Percentiles rank a stretch among this genome's conserved stretches.
phyloP scores from a whole-genome alignment of 208 protist genomes.

The Trypanosoma melophagium region DNA sequence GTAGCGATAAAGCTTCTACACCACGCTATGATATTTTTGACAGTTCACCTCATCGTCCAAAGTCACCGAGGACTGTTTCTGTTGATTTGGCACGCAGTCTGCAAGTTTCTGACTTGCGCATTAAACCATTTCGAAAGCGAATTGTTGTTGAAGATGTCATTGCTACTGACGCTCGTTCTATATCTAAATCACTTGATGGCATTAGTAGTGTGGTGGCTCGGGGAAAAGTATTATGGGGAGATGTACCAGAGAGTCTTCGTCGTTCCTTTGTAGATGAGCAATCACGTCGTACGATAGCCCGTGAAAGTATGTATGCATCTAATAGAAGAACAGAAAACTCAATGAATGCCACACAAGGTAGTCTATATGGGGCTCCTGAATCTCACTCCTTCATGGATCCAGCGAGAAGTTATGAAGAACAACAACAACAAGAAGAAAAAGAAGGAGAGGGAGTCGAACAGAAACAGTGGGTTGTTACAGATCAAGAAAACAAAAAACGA shows the following conservation, averaged over 20 bases:
- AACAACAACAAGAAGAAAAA: background rate
- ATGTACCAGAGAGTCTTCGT: conserved; percentile 45
- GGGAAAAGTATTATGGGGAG: conserved; percentile 59
- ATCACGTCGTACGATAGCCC: background rate
- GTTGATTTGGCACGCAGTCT: conserved; percentile 24
- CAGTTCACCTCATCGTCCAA: background rate
- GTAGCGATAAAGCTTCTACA: background rate
- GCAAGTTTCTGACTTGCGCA: conserved; percentile 16
- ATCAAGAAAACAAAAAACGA: background rate
- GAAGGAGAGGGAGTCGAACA: background rate
- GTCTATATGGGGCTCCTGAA: background rate
- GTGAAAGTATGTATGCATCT: conserved; percentile 3
- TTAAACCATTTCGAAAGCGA: conserved; percentile 11
- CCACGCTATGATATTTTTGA: background rate
- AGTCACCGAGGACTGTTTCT: conserved; percentile 2
- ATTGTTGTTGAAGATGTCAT: conserved; percentile 76
- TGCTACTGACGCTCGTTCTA: conserved; percentile 25
- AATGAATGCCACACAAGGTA: background rate
- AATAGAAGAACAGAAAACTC: background rate
- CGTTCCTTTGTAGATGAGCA: conserved; percentile 31
- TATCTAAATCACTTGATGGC: conserved; percentile 23
- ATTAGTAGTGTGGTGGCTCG: conserved; percentile 42
- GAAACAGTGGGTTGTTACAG: background rate
- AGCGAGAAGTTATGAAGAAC: background rate
- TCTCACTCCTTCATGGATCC: background rate